Evolutionary conservation across 371 early-diverging fungal species (phyloP), one percentile per base, ranked within the genome.

Genomic region (Encephalitozoon intestinalis): DNA sequence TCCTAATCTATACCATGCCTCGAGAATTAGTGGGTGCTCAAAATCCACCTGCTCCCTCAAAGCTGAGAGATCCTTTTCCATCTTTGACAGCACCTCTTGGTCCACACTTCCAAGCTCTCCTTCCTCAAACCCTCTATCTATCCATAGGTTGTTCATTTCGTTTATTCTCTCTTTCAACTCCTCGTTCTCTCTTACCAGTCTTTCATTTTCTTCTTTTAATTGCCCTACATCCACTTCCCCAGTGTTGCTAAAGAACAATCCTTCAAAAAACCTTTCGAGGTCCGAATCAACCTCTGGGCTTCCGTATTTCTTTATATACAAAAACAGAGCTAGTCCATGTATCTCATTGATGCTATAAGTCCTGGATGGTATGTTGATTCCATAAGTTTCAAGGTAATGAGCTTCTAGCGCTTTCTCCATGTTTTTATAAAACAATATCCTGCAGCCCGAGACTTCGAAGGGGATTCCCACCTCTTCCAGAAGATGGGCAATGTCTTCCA

Each of bases 251-350:
- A 68, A 68, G 21, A 68, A 68, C 23, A 68, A 15, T 8, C 1
- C n/a, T 15, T 68, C 68, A 28, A 68, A 68, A 34, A 68, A 68
- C 34, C 34, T 49, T 18, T 68, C 68, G 28, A 68, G 51, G 12
- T 31, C 66, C 6, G 26, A 8, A 44, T 41, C 49, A 66, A 41
- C 66, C 34, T 66, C 49, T 11, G 26, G 49, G 5, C 11, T 8
- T 46, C 28, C 23, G 15, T 26, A 30, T 15, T 68, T 41, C 51
- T 49, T 68, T 26, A 68, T 46, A 31, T 68, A 50, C 31, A 68
- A 23, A 28, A 68, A 68, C 21, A 68, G 34, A 7, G 50, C 21
- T 12, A 68, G 51, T 12, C 68, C 68, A 34, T 49, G 37, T 0
- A 68, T 68, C 37, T 68, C 68, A 9, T 68, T 68, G n/a, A 49